Evolutionary conservation across 352 stramenopile genomes (phyloP).

Genomic region (Phytophthora tentaculata): DNA sequence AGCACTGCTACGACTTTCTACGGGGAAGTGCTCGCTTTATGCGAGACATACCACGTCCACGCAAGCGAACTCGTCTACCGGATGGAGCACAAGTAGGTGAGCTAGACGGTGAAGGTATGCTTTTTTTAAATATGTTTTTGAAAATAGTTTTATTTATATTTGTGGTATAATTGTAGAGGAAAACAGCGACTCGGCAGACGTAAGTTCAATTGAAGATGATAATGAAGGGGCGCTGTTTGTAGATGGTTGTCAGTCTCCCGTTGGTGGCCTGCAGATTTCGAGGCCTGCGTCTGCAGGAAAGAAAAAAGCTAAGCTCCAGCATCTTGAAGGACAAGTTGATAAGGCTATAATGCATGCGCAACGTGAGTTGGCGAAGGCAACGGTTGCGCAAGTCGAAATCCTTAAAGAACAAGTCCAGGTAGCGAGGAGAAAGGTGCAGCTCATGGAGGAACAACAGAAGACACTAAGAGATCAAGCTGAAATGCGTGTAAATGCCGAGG

Average conservation of each 20-base stretch:
- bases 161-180: background rate
- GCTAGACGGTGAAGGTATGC: background rate
- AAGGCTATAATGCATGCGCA: background rate
- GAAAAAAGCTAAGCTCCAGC: background rate
- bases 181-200: background rate
- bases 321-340: background rate
- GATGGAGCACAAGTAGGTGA: background rate
- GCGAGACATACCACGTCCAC: background rate
- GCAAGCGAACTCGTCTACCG: background rate
- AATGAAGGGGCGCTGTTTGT: background rate
- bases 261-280: background rate
- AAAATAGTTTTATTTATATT: background rate
- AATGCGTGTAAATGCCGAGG: background rate
- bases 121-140: background rate
- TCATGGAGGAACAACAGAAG: background rate
- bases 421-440: background rate
- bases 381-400: background rate
- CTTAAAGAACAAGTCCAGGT: background rate
- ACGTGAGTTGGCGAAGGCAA: background rate
- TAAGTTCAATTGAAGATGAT: background rate
- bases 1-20: slow-evolving; percentile 5
- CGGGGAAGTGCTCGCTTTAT: background rate
- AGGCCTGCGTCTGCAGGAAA: background rate
- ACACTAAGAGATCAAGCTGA: background rate
- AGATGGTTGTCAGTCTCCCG: background rate